Base-by-base conservation (phyloP, 202 grass and related monocot genomes). In the Zoysia matrella region DNA sequence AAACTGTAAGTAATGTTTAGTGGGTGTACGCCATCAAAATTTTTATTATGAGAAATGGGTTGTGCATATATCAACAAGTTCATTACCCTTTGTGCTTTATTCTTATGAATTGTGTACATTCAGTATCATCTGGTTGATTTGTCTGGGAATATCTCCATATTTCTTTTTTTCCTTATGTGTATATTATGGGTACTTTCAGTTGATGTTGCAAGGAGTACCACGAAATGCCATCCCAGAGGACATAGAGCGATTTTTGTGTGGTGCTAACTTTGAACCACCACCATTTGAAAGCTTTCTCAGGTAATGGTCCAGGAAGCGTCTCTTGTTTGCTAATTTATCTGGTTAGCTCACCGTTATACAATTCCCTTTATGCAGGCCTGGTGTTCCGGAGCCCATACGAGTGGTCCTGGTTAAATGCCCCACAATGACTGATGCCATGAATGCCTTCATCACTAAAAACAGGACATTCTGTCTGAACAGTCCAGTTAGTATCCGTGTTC, bases 181-280 rank as follows among this genome's bases (percentile, higher is more conserved):
- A 69, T 78, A 0, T 30, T 75, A 13, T 70, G 58, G 11, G 4
- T 60, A 43, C 55, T 66, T 51, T 3, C 71, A 95, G 96, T 76
- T 92, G 64, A 30, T 99, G 36, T 41, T 99, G 83, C 86, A 99
- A 92, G 96, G 96, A 71, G 76, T 99, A 13, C 92, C 96, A 44
- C 65, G 80, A 30, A 89, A 94, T 79, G 89, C 93, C 49, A 39
- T 47, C 8, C 42, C 22, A 54, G 96, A 99, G 36, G 93, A 99
- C 63, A 83, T 96, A 75, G 96, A 99, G 36, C 85, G 85, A 2
- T 99, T 93, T 69, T 77, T 99, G 64, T 89, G 82, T 69, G 93
- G 96, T 69, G 86, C 89, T 71, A 94, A 92, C 58, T 90, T 79
- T 60, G 87, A 96, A 83, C 72, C 83, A 73, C 80, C 90, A 0